Evolutionary conservation across 1,284 basidiomycete genomes (phyloP).

Genomic region (Ustilago vetiveriae): DNA sequence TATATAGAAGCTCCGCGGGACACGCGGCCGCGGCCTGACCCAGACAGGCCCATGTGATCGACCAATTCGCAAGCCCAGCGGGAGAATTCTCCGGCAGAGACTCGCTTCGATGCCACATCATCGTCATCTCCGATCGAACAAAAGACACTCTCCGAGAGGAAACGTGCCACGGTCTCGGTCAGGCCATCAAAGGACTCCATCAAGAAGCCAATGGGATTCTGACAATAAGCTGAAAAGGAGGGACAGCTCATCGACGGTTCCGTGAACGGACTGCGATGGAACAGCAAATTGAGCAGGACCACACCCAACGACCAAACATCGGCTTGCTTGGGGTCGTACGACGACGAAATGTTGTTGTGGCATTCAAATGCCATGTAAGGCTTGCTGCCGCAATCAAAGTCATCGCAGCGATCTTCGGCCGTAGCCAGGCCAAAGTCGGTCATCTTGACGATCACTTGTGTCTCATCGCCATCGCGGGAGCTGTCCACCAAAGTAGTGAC

Average conservation of each 20-base stretch:
- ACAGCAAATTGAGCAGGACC: slow-evolving; percentile 98
- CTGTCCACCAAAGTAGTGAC: slow-evolving; percentile 66
- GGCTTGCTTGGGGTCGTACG: slow-evolving; percentile 90
- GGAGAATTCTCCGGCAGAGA: slow-evolving; percentile 84
- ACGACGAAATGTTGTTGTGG: slow-evolving; percentile 92
- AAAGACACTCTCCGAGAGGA: slow-evolving; percentile 85
- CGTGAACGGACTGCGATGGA: slow-evolving; percentile 97
- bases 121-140: slow-evolving; percentile 76
- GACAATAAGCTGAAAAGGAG: slow-evolving; percentile 84
- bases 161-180: slow-evolving; percentile 83
- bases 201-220: slow-evolving; percentile 84
- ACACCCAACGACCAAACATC: slow-evolving; percentile 99
- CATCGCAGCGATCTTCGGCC: slow-evolving; percentile 83
- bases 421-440: slow-evolving; percentile 97
- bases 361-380: slow-evolving; percentile 99
- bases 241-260: slow-evolving; percentile 82
- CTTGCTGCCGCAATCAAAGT: slow-evolving; percentile 98
- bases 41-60: slow-evolving; percentile 67
- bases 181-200: slow-evolving; percentile 91
- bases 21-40: slow-evolving; percentile 24
- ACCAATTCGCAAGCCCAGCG: slow-evolving; percentile 84
- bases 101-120: slow-evolving; percentile 70
- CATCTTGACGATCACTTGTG: slow-evolving; percentile 79
- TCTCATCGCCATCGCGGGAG: slow-evolving; percentile 71
- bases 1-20: slow-evolving; percentile 48